Evolutionary conservation across 1,139 yeast species (phyloP), one percentile per base, ranked within the genome.

Genomic region (Saccharomyces hybrid): DNA sequence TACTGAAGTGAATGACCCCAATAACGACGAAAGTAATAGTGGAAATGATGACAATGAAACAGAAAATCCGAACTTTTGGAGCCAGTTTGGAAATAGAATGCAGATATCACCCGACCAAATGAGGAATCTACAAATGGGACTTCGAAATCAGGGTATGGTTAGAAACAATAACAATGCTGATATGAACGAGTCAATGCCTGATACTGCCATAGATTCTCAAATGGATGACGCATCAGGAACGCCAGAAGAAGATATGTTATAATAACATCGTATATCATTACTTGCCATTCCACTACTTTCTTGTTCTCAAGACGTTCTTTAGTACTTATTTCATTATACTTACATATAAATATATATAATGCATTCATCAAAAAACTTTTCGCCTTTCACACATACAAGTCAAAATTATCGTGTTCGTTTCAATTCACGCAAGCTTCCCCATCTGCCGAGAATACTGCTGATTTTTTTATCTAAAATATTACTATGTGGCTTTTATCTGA

Each of bases 241-340:
- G 2, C 67, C 68, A n/a, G 69, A 64, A 49, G 69, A 60, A 48
- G 67, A 60, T 50, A 62, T 50, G 62, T 59, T 47, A 56, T 59
- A 31, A 57, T 29, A 19, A 19, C 23, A 3, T 19, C 25, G 14
- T 29, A 7, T 14, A 13, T 5, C 19, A 48, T 1, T 4, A 23
- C 16, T 16, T 38, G 14, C 27, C 9, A 5, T 25, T 16, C 42
- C n/a, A 38, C 16, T 9, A 8, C 29, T 11, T 3, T 3, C 11
- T 38, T 38, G 5, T 27, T 48, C 49, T 19, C 26, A 38, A 9
- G 11, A 38, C 14, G 6, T 9, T 14, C 26, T 23, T 6, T 19
- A 19, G 23, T 19, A 19, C 46, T 28, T 14, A 29, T 25, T 44
- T 32, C 23, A 19, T 19, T 19, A 19, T 19, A 28, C 13, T 41